A percentile compares a stretch with the other conserved stretches of the same genome.
Conservation (phyloP, 1,139 yeast genomes). For the Yueomyces sp. region DNA sequence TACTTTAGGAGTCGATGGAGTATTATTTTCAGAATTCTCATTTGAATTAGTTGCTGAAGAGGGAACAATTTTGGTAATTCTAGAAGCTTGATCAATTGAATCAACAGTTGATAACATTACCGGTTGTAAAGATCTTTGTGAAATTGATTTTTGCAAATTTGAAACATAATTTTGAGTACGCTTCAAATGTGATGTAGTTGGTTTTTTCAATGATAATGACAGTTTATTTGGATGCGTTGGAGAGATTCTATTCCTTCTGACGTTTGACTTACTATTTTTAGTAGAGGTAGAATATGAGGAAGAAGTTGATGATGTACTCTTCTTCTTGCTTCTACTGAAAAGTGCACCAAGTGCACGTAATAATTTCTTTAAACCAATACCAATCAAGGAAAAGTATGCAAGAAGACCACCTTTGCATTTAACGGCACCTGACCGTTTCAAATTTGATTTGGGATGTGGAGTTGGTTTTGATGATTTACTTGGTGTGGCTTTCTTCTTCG, state of each 20-base stretch:
- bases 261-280: slow-evolving; percentile 6
- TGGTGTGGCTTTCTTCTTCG: not conserved
- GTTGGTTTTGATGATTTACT: not conserved
- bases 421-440: slow-evolving; percentile 23
- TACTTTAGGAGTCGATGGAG: slow-evolving; percentile 1
- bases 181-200: slow-evolving; percentile 17
- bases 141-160: slow-evolving; percentile 18
- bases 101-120: slow-evolving; percentile 3
- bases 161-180: slow-evolving; percentile 19
- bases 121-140: slow-evolving; percentile 12
- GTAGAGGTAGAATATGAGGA: slow-evolving; percentile 1
- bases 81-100: not conserved
- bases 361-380: slow-evolving; percentile 11
- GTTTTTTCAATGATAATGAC: slow-evolving; percentile 1
- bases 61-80: not conserved
- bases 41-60: not conserved
- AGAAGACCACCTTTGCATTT: slow-evolving; percentile 24
- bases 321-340: slow-evolving; percentile 7
- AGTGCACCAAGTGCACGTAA: slow-evolving; percentile 11
- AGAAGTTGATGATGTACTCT: not conserved
- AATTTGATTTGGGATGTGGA: slow-evolving; percentile 4
- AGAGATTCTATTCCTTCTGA: not conserved
- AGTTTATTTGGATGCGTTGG: not conserved
- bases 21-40: not conserved
- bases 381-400: slow-evolving; percentile 16